Evolutionary conservation across 2,329 filamentous ascomycete species (phyloP).

Genomic region (Cyphellophora attinorum): DNA sequence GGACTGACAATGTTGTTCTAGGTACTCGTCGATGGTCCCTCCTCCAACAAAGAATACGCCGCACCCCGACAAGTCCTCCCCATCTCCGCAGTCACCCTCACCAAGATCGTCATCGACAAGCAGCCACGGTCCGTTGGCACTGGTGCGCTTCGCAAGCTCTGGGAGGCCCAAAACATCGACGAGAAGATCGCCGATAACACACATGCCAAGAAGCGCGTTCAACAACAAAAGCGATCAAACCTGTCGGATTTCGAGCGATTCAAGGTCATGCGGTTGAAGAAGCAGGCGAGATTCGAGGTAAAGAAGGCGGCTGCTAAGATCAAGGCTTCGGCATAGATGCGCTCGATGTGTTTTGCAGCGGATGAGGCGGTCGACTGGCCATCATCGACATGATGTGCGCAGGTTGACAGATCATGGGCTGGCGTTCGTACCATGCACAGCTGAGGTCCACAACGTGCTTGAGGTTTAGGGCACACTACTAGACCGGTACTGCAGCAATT

Average conservation of each 20-base stretch:
- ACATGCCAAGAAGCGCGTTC: constrained; percentile 89
- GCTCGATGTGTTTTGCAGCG: constrained; percentile 12
- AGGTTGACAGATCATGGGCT: too few species aligned
- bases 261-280: constrained; percentile 99
- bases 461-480: too few species aligned
- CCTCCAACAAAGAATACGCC: constrained; percentile 65
- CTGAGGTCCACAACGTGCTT: too few species aligned
- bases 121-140: constrained; percentile 78
- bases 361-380: too few species aligned
- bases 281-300: constrained; percentile 96
- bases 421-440: too few species aligned
- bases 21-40: constrained; percentile 79
- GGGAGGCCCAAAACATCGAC: constrained; percentile 88
- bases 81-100: constrained; percentile 77
- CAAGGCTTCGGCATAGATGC: constrained; percentile 62
- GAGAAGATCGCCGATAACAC: constrained; percentile 83
- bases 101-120: constrained; percentile 76
- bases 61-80: constrained; percentile 80
- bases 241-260: constrained; percentile 99
- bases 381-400: too few species aligned
- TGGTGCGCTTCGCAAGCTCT: constrained; percentile 73
- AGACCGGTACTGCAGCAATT: too few species aligned
- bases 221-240: constrained; percentile 75
- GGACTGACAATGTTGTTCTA: too few species aligned
- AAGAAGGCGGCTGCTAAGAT: constrained; percentile 93